A percentile compares a stretch with the other conserved stretches of the same genome.
Conservation (phyloP, 352 stramenopile genomes). For the Globisporangium orthogonon region DNA sequence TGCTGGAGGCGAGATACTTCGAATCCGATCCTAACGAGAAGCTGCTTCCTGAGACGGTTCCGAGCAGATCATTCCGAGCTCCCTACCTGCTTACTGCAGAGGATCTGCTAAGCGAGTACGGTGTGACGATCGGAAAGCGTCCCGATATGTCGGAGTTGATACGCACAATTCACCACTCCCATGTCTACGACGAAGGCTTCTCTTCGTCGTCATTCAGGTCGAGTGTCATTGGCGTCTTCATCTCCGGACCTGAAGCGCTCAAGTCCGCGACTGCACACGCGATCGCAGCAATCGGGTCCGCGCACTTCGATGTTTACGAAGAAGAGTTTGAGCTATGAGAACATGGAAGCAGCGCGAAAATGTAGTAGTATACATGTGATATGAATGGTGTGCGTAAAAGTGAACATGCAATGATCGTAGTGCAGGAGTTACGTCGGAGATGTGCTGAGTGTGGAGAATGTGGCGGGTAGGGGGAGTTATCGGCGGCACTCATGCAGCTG, state of each 20-base stretch:
- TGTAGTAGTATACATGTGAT: too few species aligned
- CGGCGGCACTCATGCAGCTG: too few species aligned
- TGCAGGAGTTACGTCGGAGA: too few species aligned
- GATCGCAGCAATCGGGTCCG: not conserved
- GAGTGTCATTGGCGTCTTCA: not conserved
- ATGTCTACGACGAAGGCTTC: not conserved
- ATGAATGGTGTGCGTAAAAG: too few species aligned
- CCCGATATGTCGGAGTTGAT: slow-evolving; percentile 1
- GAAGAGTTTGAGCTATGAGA: slow-evolving; percentile 5
- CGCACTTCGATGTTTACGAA: not conserved
- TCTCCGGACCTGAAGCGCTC: not conserved
- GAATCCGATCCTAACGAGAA: not conserved
- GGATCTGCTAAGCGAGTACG: slow-evolving; percentile 3
- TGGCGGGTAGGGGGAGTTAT: too few species aligned
- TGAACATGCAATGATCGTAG: too few species aligned
- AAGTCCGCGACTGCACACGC: not conserved
- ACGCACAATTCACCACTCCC: not conserved
- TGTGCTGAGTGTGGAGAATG: too few species aligned
- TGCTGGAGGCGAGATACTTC: not conserved
- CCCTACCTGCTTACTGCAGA: not conserved
- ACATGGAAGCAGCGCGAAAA: too few species aligned
- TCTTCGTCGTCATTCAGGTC: not conserved
- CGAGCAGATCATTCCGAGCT: not conserved
- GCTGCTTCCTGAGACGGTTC: not conserved
- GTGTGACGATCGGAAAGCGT: not conserved